phyloP scores from a whole-genome alignment of 257 asterid species.

The Jacaranda copaia region DNA sequence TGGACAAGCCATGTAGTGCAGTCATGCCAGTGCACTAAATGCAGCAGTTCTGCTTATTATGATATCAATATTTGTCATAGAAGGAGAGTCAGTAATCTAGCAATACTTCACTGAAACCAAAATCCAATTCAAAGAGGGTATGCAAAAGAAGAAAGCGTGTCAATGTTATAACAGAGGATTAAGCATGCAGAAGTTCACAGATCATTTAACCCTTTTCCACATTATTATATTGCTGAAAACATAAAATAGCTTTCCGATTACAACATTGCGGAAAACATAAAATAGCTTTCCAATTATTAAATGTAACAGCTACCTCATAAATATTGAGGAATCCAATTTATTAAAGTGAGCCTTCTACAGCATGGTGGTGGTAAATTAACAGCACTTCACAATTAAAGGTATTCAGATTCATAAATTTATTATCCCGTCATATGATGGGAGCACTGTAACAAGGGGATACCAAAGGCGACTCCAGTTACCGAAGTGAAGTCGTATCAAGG shows the following conservation, averaged over 20 bases:
- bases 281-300: not conserved
- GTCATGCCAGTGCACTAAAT: not conserved
- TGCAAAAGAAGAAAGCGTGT: not conserved
- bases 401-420: not conserved
- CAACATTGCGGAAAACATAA: not conserved
- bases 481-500: no score
- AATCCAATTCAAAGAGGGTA: not conserved
- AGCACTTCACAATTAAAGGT: not conserved
- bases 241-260: not conserved
- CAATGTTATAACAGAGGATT: not conserved
- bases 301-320: not conserved
- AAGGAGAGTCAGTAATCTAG: not conserved
- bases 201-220: not conserved
- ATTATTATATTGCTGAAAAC: not conserved
- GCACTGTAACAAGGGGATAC: no score
- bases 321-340: not conserved
- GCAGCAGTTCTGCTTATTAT: conserved; percentile 8
- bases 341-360: not conserved
- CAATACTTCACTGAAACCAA: not conserved
- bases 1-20: not conserved
- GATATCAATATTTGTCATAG: not conserved
- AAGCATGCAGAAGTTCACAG: conserved; percentile 7
- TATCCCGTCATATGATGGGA: no score
- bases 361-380: not conserved
- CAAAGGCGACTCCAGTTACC: no score